Percentiles rank a stretch among this genome's conserved stretches.
phyloP scores from a whole-genome alignment of 768 basidiomycete species.

The Naganishia kalamii region DNA sequence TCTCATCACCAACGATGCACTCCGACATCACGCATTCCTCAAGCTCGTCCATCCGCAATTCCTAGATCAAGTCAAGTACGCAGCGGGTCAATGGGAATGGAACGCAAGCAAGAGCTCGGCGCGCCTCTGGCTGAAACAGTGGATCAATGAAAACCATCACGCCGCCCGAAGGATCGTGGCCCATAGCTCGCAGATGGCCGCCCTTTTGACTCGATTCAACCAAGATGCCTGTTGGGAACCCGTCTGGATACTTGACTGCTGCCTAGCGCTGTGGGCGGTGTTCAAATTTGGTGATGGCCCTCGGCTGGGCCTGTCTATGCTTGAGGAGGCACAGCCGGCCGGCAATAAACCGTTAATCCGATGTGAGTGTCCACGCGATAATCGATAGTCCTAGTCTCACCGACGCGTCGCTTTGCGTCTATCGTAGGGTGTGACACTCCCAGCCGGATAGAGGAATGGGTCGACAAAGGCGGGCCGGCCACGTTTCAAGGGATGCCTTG shows the following conservation, averaged over 20 bases:
- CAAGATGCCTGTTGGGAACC: slow-evolving; percentile 33
- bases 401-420: not conserved
- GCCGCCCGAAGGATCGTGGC: slow-evolving; percentile 4
- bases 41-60: slow-evolving; percentile 33
- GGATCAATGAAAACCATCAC: slow-evolving; percentile 13
- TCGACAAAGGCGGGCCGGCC: slow-evolving; percentile 31
- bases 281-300: slow-evolving; percentile 29
- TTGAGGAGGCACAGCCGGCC: not conserved
- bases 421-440: slow-evolving; percentile 34
- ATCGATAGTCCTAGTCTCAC: not conserved
- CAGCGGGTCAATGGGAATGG: slow-evolving; percentile 34
- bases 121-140: slow-evolving; percentile 31
- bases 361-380: slow-evolving; percentile 24
- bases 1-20: slow-evolving; percentile 29
- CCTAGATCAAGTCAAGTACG: slow-evolving; percentile 31
- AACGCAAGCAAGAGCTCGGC: slow-evolving; percentile 29
- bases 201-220: slow-evolving; percentile 32
- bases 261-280: slow-evolving; percentile 37
- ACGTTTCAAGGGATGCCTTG: slow-evolving; percentile 34
- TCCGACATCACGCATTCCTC: slow-evolving; percentile 35
- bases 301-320: not conserved
- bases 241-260: slow-evolving; percentile 39
- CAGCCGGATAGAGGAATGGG: slow-evolving; percentile 29
- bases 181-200: slow-evolving; percentile 31
- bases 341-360: slow-evolving; percentile 23